A percentile compares a stretch with the other conserved stretches of the same genome.
These are phyloP conservation scores for Pleurotus giganteus DNA, from an alignment of 768 basidiomycete genomes.

Conservation along the genomic window DNA sequence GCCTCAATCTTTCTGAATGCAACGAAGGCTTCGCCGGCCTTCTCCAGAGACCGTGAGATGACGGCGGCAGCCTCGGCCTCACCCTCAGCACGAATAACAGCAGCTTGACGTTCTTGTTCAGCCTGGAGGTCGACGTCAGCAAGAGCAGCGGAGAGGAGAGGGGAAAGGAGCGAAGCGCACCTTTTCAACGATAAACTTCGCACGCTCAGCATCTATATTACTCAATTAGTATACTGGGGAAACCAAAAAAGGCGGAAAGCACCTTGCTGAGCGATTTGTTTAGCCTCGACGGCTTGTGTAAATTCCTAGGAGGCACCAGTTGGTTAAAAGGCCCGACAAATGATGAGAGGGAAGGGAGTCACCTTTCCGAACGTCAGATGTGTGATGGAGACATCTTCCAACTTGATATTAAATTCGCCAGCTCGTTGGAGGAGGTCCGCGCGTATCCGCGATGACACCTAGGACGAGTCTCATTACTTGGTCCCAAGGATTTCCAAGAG, in stretches of 20 bases:
- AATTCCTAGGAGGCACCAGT: conserved; percentile 65
- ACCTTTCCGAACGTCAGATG: conserved; percentile 88
- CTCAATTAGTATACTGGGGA: conserved; percentile 5
- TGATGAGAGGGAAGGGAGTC: neutral
- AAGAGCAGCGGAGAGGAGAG: neutral
- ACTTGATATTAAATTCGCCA: conserved; percentile 90
- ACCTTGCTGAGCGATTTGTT: conserved; percentile 99
- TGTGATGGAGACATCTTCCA: conserved; percentile 98
- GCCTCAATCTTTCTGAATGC: conserved; percentile 96
- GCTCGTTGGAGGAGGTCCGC: conserved; percentile 91
- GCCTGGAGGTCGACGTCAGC: conserved; percentile 51
- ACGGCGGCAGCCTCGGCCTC: conserved; percentile 97
- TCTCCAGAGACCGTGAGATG: conserved; percentile 86
- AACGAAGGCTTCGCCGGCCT: conserved; percentile 95
- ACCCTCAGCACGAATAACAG: conserved; percentile 96
- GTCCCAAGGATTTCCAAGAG: neutral
- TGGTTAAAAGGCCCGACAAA: neutral
- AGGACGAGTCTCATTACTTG: neutral
- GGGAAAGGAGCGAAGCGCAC: conserved; percentile 39
- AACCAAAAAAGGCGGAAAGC: conserved; percentile 1
- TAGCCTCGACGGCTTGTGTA: conserved; percentile 98
- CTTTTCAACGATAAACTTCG: conserved; percentile 99
- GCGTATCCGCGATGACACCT: conserved; percentile 91
- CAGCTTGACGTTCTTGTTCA: conserved; percentile 98
- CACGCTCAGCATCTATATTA: conserved; percentile 87